Percentiles rank a stretch among this genome's conserved stretches.
Evolutionary conservation across 1,139 yeast genomes (phyloP).

Genomic region (Blastobotrys petasosporus): DNA sequence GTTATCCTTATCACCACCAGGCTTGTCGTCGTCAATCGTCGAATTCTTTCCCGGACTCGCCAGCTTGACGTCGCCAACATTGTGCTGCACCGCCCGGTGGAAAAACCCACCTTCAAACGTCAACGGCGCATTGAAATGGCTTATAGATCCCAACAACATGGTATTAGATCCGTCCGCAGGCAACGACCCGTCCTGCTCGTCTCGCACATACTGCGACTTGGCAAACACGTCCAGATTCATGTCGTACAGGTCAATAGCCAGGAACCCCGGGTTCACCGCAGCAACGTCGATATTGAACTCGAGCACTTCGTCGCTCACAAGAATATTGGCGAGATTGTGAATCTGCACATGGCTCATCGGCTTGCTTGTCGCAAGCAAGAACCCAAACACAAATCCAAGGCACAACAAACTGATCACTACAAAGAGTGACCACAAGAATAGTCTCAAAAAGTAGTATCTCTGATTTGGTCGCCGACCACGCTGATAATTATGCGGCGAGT

Average conservation of each 20-base stretch:
- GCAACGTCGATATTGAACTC: constrained; percentile 71
- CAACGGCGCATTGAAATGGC: constrained; percentile 63
- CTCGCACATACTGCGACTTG: constrained; percentile 51
- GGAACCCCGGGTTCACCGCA: constrained; percentile 82
- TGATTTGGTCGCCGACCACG: constrained; percentile 16
- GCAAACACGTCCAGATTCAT: constrained; percentile 87
- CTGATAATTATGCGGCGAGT: constrained; percentile 34
- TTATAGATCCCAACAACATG: constrained; percentile 67
- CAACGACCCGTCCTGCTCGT: constrained; percentile 16
- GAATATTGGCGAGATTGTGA: constrained; percentile 55
- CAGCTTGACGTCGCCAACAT: constrained; percentile 66
- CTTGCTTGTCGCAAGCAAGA: constrained; percentile 78
- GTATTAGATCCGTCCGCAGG: constrained; percentile 41
- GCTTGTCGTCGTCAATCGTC: constrained; percentile 36
- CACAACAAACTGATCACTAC: constrained; percentile 27
- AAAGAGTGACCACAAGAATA: constrained; percentile 29
- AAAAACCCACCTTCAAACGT: constrained; percentile 75
- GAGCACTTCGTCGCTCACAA: constrained; percentile 80
- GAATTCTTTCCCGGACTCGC: constrained; percentile 67
- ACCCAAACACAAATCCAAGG: constrained; percentile 75
- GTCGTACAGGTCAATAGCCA: constrained; percentile 56
- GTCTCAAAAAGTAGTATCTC: constrained; percentile 25
- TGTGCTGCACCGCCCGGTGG: constrained; percentile 47
- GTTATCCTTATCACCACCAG: background rate
- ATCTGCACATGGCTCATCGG: constrained; percentile 68